Percentiles rank a stretch among this genome's conserved stretches.
These are phyloP conservation scores for Fulvia fulva DNA, from an alignment of 2,329 filamentous ascomycete species.

Conservation along the genomic window DNA sequence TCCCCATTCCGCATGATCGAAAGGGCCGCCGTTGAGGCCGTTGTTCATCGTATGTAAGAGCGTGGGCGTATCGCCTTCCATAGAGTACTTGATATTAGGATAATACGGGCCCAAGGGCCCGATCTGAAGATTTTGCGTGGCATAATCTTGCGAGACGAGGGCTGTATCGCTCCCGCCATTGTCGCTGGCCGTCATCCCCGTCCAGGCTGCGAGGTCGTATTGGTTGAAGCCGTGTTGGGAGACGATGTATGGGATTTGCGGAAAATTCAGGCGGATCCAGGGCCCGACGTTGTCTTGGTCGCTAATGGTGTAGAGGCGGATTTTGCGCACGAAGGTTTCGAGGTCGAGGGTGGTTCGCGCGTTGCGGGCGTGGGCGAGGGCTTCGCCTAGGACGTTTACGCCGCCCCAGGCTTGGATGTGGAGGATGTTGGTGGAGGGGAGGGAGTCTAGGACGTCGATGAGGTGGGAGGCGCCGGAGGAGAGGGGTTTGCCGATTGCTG, in stretches of 20 bases:
- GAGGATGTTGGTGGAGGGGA: slow-evolving; percentile 37
- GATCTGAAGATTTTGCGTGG: slow-evolving; percentile 52
- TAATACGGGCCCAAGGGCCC: slow-evolving; percentile 43
- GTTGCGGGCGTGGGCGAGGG: slow-evolving; percentile 38
- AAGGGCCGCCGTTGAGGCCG: slow-evolving; percentile 39
- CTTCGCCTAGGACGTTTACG: slow-evolving; percentile 49
- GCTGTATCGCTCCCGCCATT: slow-evolving; percentile 47
- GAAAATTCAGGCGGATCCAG: slow-evolving; percentile 54
- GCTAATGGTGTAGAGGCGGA: slow-evolving; percentile 55
- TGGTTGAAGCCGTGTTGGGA: slow-evolving; percentile 55
- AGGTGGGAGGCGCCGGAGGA: slow-evolving; percentile 22
- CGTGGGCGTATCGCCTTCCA: slow-evolving; percentile 53
- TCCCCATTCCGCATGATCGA: slow-evolving; percentile 47
- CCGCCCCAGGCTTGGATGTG: slow-evolving; percentile 51
- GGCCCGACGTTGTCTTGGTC: slow-evolving; percentile 57
- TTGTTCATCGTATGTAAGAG: slow-evolving; percentile 50
- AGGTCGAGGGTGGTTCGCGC: slow-evolving; percentile 31
- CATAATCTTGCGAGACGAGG: slow-evolving; percentile 50
- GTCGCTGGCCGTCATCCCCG: slow-evolving; percentile 52
- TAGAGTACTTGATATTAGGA: slow-evolving; percentile 48
- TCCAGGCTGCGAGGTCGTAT: slow-evolving; percentile 54
- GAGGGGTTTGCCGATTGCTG: slow-evolving; percentile 30
- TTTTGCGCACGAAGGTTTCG: slow-evolving; percentile 37
- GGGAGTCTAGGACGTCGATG: slow-evolving; percentile 21
- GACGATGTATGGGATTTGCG: slow-evolving; percentile 54